Percentiles rank a stretch among this genome's conserved stretches.
Conservation (phyloP, 1,284 basidiomycete genomes). For the Mycena sp. region DNA sequence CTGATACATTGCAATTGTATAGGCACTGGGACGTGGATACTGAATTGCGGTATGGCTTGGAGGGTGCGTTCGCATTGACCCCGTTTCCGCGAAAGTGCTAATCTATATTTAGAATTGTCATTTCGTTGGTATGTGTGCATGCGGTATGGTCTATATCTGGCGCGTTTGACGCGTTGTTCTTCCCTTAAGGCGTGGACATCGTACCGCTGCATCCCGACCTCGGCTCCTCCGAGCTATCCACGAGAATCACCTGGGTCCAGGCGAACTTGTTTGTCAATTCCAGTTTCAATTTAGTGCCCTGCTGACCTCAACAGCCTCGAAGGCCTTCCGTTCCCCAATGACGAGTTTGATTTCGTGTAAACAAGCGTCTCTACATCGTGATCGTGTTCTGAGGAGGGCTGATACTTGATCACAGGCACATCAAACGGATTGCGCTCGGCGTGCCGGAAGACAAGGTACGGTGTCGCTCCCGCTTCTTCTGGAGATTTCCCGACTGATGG, state of each 20-base stretch:
- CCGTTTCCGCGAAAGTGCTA: conserved; percentile 9
- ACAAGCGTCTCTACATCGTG: conserved; percentile 35
- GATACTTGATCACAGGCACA: conserved; percentile 52
- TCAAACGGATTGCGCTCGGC: conserved; percentile 73
- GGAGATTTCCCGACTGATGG: background rate
- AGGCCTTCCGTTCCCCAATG: conserved; percentile 70
- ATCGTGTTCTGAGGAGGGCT: conserved; percentile 5
- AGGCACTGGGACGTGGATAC: conserved; percentile 75
- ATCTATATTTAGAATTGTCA: conserved; percentile 50
- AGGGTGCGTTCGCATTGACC: conserved; percentile 54
- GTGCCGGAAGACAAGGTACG: conserved; percentile 75
- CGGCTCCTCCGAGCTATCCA: conserved; percentile 61
- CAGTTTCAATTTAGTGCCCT: conserved; percentile 5
- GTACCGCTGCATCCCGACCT: conserved; percentile 75
- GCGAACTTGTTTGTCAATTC: conserved; percentile 66
- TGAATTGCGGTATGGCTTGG: conserved; percentile 69
- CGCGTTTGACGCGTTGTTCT: conserved; percentile 11
- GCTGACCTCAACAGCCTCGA: conserved; percentile 58
- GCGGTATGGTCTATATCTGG: background rate
- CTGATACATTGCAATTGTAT: conserved; percentile 16
- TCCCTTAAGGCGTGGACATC: conserved; percentile 65
- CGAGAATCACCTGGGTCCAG: conserved; percentile 73
- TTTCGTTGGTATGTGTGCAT: conserved; percentile 61
- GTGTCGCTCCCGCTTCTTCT: conserved; percentile 26
- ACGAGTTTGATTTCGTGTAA: conserved; percentile 79